phyloP scores from a whole-genome alignment of 345 rosid genomes.

The Erucastrum elatum region DNA sequence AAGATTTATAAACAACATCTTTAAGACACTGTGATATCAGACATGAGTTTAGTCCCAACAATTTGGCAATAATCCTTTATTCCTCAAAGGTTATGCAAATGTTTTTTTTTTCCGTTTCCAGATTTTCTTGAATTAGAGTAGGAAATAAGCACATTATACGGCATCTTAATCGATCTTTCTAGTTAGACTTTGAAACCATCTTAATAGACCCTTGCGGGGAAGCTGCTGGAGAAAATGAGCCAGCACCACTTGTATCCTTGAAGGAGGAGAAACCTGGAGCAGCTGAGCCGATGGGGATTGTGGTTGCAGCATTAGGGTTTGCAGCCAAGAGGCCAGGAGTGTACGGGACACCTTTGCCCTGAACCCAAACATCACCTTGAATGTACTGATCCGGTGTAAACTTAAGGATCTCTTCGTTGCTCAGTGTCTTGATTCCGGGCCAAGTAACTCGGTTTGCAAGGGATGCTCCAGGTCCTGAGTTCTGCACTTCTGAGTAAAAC shows the following conservation, averaged over 20 bases:
- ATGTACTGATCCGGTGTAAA: slow-evolving; percentile 53
- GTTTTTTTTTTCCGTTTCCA: not conserved
- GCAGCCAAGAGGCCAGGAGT: slow-evolving; percentile 37
- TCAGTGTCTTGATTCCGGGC: slow-evolving; percentile 59
- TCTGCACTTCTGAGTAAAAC: slow-evolving; percentile 60
- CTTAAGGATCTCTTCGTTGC: slow-evolving; percentile 25
- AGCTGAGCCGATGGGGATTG: not conserved
- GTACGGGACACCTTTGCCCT: slow-evolving; percentile 53
- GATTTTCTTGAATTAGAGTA: slow-evolving; percentile 20
- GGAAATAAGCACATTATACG: slow-evolving; percentile 23
- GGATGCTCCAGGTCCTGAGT: slow-evolving; percentile 78
- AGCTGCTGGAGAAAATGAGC: slow-evolving; percentile 16
- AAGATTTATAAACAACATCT: slow-evolving; percentile 28
- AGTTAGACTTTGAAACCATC: slow-evolving; percentile 13
- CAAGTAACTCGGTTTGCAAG: slow-evolving; percentile 54
- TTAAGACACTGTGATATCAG: slow-evolving; percentile 19
- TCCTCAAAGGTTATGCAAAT: no score
- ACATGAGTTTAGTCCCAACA: slow-evolving; percentile 37
- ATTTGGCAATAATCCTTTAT: slow-evolving; percentile 25
- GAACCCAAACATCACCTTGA: slow-evolving; percentile 57
- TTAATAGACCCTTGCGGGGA: slow-evolving; percentile 6
- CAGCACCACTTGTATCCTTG: slow-evolving; percentile 24
- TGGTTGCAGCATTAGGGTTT: not conserved
- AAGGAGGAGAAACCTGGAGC: slow-evolving; percentile 17
- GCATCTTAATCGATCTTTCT: slow-evolving; percentile 10